phyloP scores from a whole-genome alignment of 2,329 filamentous ascomycete genomes.

The Fusarium annulatum region DNA sequence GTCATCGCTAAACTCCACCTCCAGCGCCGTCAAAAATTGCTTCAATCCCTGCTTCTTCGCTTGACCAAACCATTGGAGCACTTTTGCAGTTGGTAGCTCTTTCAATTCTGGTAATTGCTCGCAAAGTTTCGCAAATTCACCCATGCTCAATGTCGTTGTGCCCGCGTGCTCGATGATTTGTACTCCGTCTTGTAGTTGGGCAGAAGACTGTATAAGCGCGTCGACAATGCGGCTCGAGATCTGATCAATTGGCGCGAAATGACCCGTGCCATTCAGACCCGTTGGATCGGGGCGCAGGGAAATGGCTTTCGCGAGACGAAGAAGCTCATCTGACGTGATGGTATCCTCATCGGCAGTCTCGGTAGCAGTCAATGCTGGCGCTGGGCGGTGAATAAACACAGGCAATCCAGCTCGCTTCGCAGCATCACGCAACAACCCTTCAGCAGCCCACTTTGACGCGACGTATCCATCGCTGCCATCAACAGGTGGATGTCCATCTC shows the following conservation, averaged over 20 bases:
- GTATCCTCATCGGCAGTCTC: not conserved
- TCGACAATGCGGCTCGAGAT: not conserved
- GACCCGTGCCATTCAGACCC: not conserved
- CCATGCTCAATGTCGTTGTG: not conserved
- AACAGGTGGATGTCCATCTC: not conserved
- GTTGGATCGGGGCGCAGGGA: slow-evolving; percentile 1
- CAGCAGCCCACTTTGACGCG: slow-evolving; percentile 50
- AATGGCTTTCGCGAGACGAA: not conserved
- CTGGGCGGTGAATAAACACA: slow-evolving; percentile 25
- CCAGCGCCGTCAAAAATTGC: not conserved
- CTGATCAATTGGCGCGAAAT: not conserved
- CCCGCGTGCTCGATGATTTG: not conserved
- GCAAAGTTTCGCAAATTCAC: not conserved
- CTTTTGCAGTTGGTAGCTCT: not conserved
- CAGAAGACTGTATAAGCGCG: not conserved
- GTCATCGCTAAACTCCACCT: slow-evolving; percentile 1
- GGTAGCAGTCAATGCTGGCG: rapidly evolving
- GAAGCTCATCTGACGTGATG: not conserved
- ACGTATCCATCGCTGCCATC: slow-evolving; percentile 46
- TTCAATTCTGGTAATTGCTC: not conserved
- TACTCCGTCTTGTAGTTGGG: too few relatives aligned
- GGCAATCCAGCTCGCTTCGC: slow-evolving; percentile 1
- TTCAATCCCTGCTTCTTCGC: not conserved
- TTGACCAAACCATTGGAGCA: not conserved
- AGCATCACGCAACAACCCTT: slow-evolving; percentile 46